These are phyloP conservation scores for Daldinia eschscholtzii DNA, from an alignment of 2,329 filamentous ascomycete species.

Conservation along the genomic window DNA sequence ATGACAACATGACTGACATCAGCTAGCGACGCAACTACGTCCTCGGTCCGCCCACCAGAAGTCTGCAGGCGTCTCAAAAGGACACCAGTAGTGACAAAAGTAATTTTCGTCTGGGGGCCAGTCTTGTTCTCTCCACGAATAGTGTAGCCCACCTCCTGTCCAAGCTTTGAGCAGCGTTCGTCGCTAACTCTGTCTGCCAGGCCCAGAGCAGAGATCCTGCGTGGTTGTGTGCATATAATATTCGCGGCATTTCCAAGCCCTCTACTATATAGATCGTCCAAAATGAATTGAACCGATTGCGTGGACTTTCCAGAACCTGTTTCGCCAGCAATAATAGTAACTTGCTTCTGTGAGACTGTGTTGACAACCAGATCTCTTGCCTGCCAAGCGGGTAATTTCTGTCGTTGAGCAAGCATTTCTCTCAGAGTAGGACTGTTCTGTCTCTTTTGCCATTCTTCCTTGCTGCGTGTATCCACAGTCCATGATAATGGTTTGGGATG, in stretches of 20 bases:
- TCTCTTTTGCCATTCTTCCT: constrained; percentile 76
- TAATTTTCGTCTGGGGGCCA: constrained; percentile 83
- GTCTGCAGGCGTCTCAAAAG: constrained; percentile 91
- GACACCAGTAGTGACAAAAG: constrained; percentile 96
- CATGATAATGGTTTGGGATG: constrained; percentile 73
- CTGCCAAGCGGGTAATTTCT: constrained; percentile 87
- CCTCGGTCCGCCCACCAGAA: constrained; percentile 82
- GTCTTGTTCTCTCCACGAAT: constrained; percentile 91
- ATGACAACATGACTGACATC: constrained; percentile 96
- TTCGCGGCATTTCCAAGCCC: constrained; percentile 83
- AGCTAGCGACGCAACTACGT: constrained; percentile 83
- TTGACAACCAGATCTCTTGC: constrained; percentile 81
- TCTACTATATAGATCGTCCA: constrained; percentile 87
- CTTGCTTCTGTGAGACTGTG: constrained; percentile 81
- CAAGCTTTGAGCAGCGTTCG: constrained; percentile 84
- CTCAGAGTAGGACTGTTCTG: constrained; percentile 75
- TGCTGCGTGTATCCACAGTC: constrained; percentile 70
- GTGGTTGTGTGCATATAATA: constrained; percentile 95
- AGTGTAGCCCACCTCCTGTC: constrained; percentile 89
- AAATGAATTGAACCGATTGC: constrained; percentile 94
- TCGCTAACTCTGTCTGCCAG: constrained; percentile 95
- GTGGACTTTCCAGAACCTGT: constrained; percentile 98
- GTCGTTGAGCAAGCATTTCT: constrained; percentile 79
- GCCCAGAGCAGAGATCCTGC: constrained; percentile 92
- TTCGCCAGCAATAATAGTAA: constrained; percentile 96